phyloP scores from a whole-genome alignment of 2,329 filamentous ascomycete species.

The Sporothrix protearum region DNA sequence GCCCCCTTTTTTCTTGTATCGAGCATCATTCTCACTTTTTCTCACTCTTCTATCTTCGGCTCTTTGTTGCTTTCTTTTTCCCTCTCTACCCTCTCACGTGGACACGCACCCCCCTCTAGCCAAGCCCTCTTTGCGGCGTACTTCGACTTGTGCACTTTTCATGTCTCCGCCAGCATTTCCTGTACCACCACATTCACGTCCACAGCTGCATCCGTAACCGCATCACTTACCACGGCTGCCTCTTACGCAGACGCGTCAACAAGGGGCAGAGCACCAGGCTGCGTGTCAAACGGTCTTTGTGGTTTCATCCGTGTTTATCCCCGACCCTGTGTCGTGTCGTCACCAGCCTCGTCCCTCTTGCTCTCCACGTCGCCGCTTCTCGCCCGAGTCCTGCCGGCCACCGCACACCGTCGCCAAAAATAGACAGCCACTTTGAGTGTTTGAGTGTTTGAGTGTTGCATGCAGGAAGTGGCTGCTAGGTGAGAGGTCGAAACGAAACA shows the following conservation, averaged over 20 bases:
- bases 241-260: conserved; percentile 5
- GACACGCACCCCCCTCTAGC: not conserved
- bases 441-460: not conserved
- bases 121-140: not conserved
- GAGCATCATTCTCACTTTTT: not conserved
- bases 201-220: not conserved
- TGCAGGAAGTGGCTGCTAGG: not conserved
- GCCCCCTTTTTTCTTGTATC: not conserved
- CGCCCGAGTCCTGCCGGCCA: not conserved
- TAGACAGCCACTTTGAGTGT: not conserved
- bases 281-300: not conserved
- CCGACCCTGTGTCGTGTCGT: not conserved
- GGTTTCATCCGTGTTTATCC: not conserved
- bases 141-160: conserved; percentile 9
- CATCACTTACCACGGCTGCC: not conserved
- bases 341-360: not conserved
- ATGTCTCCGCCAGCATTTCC: not conserved
- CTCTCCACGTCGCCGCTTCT: not conserved
- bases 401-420: conserved; percentile 1
- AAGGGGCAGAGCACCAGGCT: conserved; percentile 4
- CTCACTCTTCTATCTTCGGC: not conserved
- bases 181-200: not conserved
- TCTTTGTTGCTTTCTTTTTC: not conserved
- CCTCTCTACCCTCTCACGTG: not conserved
- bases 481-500: not conserved